Base-by-base conservation (phyloP, 768 basidiomycete genomes). In the Asterophora lycoperdoides region DNA sequence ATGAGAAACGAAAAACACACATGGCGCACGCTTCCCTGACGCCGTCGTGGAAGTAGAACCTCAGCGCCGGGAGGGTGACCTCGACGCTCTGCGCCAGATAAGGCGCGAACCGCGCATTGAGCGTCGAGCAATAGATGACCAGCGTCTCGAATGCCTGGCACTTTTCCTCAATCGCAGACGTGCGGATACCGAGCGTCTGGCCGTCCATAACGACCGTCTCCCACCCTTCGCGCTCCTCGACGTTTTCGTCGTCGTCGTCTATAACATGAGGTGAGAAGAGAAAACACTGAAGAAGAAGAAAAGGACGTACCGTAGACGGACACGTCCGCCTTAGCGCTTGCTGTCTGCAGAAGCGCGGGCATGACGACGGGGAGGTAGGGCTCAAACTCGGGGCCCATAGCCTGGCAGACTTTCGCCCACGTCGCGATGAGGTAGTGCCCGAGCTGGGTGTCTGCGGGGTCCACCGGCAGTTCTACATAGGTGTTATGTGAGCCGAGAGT, bases 381-480 rank as follows among this genome's bases (percentile, higher is more conserved):
- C 60, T 88, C 89, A 52, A 94, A 95, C 59, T 93, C 87, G 9
- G 78, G 72, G 0, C 86, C 86, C 59, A 94, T 77, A 0, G 89
- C 88, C 54, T 91, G 89, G 60, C 89, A 92, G 0, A 94, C 76
- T 59, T 89, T 93, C 2, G 88, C 86, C 90, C 90, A 94, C 0
- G 90, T 93, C 36, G 84, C 80, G 41, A 90, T 89, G 20, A 93
- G 73, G 61, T 90, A 92, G 48, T 86, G 84, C 0, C 73, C 73
- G 2, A 85, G 63, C 55, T 89, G 82, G 0, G 85, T 81, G 58
- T 93, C 89, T 9, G 76, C 73, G 1, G 84, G 78, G 54, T 91
- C 89, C 0, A 73, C 65, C 0, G 87, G 83, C 35, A 73, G 77
- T 59, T 88, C 86, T 85, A 58, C 14, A 46, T 15, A n/a, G 35